Evolutionary conservation across 805 yeast genomes (phyloP).

Genomic region (Suhomyces pyralidae): DNA sequence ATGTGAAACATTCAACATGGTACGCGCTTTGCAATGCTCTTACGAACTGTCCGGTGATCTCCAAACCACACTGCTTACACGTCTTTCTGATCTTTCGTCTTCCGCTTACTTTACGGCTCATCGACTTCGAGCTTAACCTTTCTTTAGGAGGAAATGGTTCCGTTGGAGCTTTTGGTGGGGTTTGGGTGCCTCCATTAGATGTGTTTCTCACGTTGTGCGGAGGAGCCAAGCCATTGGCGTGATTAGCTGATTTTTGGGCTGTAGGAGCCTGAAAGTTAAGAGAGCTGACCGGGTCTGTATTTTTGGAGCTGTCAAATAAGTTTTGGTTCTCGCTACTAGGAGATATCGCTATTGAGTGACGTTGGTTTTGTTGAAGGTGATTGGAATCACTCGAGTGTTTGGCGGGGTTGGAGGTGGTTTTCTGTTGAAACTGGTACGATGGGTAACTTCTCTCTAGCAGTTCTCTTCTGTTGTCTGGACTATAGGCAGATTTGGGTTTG

Average conservation of each 20-base stretch:
- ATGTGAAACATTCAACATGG: slow-evolving; percentile 85
- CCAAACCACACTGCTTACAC: slow-evolving; percentile 36
- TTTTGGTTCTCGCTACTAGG: slow-evolving; percentile 11
- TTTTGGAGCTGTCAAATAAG: slow-evolving; percentile 1
- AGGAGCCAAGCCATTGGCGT: background rate
- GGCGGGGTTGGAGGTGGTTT: background rate
- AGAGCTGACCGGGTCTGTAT: background rate
- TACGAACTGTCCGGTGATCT: slow-evolving; percentile 66
- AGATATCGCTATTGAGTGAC: slow-evolving; percentile 30
- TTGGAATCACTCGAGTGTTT: background rate
- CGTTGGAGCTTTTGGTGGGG: slow-evolving; percentile 5
- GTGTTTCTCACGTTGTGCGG: background rate
- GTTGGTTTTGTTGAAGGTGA: slow-evolving; percentile 10
- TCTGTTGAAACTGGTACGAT: background rate
- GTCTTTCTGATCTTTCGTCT: slow-evolving; percentile 24
- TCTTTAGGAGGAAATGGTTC: slow-evolving; percentile 4
- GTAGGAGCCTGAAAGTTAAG: background rate
- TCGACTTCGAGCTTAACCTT: background rate
- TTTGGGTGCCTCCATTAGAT: background rate
- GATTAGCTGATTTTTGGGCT: background rate
- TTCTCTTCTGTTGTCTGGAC: slow-evolving; percentile 4
- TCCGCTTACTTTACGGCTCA: slow-evolving; percentile 9
- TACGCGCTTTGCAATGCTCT: slow-evolving; percentile 77
- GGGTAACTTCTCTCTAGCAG: background rate
- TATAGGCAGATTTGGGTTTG: slow-evolving; percentile 15